Evolutionary conservation across 2,329 filamentous ascomycete species (phyloP).

Genomic region (Trichophyton simii): DNA sequence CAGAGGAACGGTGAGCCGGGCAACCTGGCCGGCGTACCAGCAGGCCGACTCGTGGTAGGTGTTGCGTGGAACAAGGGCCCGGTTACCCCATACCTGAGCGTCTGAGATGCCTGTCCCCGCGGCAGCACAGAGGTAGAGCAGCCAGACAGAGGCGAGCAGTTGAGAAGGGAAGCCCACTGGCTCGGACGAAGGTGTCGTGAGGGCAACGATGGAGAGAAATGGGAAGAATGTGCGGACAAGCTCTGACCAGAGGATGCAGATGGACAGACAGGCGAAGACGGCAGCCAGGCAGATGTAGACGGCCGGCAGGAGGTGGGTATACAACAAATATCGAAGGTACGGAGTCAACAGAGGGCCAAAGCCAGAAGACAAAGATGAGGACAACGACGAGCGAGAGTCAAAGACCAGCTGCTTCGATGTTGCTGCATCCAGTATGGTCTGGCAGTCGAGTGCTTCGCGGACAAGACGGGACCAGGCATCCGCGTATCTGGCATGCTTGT

Average conservation of each 20-base stretch:
- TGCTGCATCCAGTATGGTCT: conserved; percentile 71
- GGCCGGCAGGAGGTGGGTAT: conserved; percentile 61
- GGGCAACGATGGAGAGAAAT: conserved; percentile 56
- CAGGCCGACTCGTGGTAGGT: conserved; percentile 88
- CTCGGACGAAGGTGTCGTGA: conserved; percentile 46
- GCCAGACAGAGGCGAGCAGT: conserved; percentile 71
- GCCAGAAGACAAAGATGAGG: conserved; percentile 39
- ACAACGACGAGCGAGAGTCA: conserved; percentile 44
- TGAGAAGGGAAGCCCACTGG: conserved; percentile 80
- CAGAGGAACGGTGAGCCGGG: conserved; percentile 80
- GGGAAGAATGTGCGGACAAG: conserved; percentile 71
- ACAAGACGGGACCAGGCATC: conserved; percentile 78
- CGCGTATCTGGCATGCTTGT: conserved; percentile 69
- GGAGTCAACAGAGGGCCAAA: conserved; percentile 48
- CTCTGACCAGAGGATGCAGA: conserved; percentile 86
- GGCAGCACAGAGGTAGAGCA: conserved; percentile 90
- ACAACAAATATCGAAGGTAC: conserved; percentile 64
- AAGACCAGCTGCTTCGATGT: conserved; percentile 72
- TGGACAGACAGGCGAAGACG: conserved; percentile 60
- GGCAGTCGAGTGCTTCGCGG: conserved; percentile 58
- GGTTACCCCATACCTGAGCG: conserved; percentile 94
- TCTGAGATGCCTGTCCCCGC: conserved; percentile 79
- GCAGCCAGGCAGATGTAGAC: conserved; percentile 52
- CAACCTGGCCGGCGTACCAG: conserved; percentile 90
- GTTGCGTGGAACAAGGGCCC: conserved; percentile 77